Base-by-base conservation (phyloP, 768 basidiomycete species). In the Clitopilus hobsonii region DNA sequence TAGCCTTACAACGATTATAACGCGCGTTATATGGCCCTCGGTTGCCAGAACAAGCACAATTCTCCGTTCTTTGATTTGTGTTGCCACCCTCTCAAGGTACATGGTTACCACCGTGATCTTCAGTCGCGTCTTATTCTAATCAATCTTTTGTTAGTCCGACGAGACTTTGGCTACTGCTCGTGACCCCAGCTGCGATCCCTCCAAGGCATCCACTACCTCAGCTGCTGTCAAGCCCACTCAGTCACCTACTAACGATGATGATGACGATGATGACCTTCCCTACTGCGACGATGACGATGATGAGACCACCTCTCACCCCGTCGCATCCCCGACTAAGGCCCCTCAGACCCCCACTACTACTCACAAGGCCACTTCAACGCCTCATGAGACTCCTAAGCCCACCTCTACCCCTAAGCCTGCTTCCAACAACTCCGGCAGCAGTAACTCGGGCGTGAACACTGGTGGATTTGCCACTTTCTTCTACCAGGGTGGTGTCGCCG, bases 401-500 rank as follows among this genome's bases (percentile, higher is more conserved):
- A 27, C 41, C 24, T 38, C 53, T 24, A 18, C 48, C 26, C 56
- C 29, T 51, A 48, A 41, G 23, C 61, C 38, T 59, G 29, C 58
- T 61, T 25, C 55, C 41, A 5, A 54, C 59, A 24, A 50, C 52
- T 6, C 27, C 53, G 22, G 53, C 63, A 4, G 36, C 59, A 11
- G 55, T 61, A 27, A 45, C 20, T 32, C 60, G 25, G 52, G 58
- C 25, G 55, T 68, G 30, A 60, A 76, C 61, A 64, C 65, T 36
- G 71, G 75, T 60, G 84, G 83, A 71, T 56, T 72, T 56, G 85
- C 80, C 30, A 88, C 86, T 2, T 88, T 69, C 68, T 92, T 79
- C 75, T 80, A 75, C 70, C 90, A 91, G 75, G 71, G 81, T 48
- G 88, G 87, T 48, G 75, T 75, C 32, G 74, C 89, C 6, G 94